Evolutionary conservation across 2,329 filamentous ascomycete species (phyloP).

Genomic region (Westerdykella sp.): DNA sequence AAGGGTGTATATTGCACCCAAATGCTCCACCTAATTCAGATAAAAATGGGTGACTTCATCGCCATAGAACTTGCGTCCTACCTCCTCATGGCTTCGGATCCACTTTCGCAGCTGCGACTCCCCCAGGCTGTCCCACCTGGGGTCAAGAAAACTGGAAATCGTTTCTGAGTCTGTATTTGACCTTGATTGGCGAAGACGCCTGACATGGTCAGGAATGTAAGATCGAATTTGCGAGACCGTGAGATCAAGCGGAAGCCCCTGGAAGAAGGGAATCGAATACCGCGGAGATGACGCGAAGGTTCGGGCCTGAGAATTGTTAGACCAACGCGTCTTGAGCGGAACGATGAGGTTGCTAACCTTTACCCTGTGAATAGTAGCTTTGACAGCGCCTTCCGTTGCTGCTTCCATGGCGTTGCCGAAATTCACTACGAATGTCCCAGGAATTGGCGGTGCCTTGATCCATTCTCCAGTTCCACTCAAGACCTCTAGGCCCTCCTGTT

Average conservation of each 20-base stretch:
- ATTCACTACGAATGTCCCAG: conserved; percentile 52
- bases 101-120: conserved; percentile 38
- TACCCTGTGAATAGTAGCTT: conserved; percentile 45
- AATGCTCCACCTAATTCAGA: not conserved
- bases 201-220: conserved; percentile 9
- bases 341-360: conserved; percentile 31
- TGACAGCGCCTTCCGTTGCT: conserved; percentile 49
- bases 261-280: conserved; percentile 37
- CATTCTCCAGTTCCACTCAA: conserved; percentile 46
- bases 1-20: too few relatives aligned
- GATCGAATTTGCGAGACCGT: conserved; percentile 15
- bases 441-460: conserved; percentile 46
- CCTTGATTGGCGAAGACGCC: conserved; percentile 7
- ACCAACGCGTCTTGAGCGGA: conserved; percentile 53
- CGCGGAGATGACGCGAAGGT: conserved; percentile 13
- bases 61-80: conserved; percentile 35
- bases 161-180: not conserved
- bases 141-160: conserved; percentile 10
- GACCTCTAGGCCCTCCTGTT: conserved; percentile 48
- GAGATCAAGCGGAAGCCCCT: conserved; percentile 28
- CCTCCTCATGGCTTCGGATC: conserved; percentile 28
- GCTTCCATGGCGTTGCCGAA: conserved; percentile 56
- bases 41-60: conserved; percentile 7
- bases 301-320: conserved; percentile 2
- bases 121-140: conserved; percentile 26